Evolutionary conservation across 73 alveolate species (phyloP).

Genomic region (Tetrahymena thermophila): DNA sequence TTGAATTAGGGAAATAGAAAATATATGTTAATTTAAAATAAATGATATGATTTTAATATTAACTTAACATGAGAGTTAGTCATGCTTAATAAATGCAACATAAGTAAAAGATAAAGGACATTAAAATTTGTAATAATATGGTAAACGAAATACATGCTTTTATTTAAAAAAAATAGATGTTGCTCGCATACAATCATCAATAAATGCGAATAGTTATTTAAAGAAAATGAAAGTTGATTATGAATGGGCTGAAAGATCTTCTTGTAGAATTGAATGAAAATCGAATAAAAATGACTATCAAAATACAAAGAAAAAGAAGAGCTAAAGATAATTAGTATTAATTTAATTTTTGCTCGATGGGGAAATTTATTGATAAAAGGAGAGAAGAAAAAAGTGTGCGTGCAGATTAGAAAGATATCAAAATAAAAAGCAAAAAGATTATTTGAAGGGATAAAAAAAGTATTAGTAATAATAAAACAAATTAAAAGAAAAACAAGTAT

Average conservation of each 20-base stretch:
- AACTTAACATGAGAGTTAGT: too few species aligned
- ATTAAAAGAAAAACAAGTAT: neutral
- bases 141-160: too few species aligned
- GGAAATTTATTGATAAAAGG: neutral
- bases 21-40: too few species aligned
- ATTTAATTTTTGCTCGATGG: conserved; percentile 1
- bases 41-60: too few species aligned
- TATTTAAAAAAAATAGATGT: neutral
- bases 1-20: too few species aligned
- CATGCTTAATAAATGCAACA: too few species aligned
- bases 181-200: neutral
- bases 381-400: neutral
- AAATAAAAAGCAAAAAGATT: neutral
- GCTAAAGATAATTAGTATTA: neutral
- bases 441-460: neutral
- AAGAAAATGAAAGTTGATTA: neutral
- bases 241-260: neutral
- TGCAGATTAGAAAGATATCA: neutral
- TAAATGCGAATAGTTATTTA: neutral
- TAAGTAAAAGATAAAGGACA: too few species aligned
- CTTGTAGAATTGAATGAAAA: neutral
- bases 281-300: neutral
- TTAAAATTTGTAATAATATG: too few species aligned
- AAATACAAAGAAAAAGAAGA: neutral
- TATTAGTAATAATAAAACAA: neutral